phyloP scores from a whole-genome alignment of 768 basidiomycete genomes.

The Lentinula detonsa region DNA sequence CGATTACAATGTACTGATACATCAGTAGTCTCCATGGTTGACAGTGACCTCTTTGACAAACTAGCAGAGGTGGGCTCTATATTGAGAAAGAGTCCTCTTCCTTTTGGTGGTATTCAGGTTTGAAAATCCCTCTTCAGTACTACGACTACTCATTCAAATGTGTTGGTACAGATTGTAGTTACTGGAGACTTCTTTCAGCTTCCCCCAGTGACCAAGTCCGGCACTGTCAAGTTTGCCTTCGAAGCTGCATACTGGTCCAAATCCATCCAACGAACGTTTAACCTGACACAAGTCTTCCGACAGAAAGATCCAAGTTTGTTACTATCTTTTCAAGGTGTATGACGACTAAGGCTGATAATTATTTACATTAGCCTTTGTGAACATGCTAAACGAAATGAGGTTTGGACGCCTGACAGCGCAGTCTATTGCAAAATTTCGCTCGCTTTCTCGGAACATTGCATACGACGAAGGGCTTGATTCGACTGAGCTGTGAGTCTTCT shows the following conservation, averaged over 20 bases:
- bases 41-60: constrained; percentile 91
- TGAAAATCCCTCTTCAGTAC: not conserved
- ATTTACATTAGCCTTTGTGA: constrained; percentile 64
- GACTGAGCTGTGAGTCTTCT: constrained; percentile 73
- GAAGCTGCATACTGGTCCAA: constrained; percentile 78
- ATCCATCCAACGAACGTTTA: constrained; percentile 76
- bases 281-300: constrained; percentile 92
- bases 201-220: constrained; percentile 77
- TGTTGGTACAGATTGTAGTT: constrained; percentile 59
- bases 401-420: constrained; percentile 64
- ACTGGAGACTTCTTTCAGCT: constrained; percentile 99
- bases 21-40: constrained; percentile 91
- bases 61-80: constrained; percentile 63
- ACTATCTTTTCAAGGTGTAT: not conserved
- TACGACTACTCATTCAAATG: not conserved
- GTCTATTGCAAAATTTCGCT: constrained; percentile 68
- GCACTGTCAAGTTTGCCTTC: constrained; percentile 79
- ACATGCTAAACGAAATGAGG: constrained; percentile 99
- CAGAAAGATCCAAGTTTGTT: constrained; percentile 82
- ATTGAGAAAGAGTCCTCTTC: constrained; percentile 54
- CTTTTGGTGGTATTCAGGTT: constrained; percentile 95
- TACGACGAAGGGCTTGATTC: constrained; percentile 82
- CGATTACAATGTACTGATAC: not conserved
- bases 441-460: constrained; percentile 59
- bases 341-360: not conserved